Base-by-base conservation (phyloP, 192 early-diverging fungal species). In the Umbelopsis vinacea region DNA sequence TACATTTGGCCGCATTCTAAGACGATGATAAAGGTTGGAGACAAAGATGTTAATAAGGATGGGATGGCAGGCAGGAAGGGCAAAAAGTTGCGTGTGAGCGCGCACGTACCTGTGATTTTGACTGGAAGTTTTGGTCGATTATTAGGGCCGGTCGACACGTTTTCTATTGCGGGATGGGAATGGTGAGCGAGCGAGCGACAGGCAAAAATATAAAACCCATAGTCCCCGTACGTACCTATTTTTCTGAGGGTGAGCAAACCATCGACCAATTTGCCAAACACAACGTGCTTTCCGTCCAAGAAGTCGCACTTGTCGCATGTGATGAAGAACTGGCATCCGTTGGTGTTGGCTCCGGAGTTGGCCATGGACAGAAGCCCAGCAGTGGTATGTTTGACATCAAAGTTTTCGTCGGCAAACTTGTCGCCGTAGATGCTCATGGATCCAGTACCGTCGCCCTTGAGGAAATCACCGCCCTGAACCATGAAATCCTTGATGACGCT, bases 271-370 rank as follows among this genome's bases (percentile, higher is more conserved):
- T 89, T 85, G 21, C 95, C 94, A 87, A 95, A 95, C 3, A 94
- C 93, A 50, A 95, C 94, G 73, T 97, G 94, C 80, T 95, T 95
- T 24, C 89, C 90, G 69, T 97, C 94, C 80, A 97, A 79, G 72
- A 91, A 97, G 38, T 94, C 92, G 69, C 89, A 90, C 69, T 92
- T 92, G 24, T 88, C 91, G 70, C 93, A 94, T 2, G 95, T 97
- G 37, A 97, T 93, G 67, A 97, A 97, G 76, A 97, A 97, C 85
- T 94, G 92, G 71, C 91, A 95, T 68, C 95, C 95, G 67, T 97
- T 97, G 26, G 90, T 90, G 72, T 95, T 89, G 7, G 91, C 86
- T 17, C 95, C 95, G 52, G 85, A 89, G 74, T 95, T 95, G 40
- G 94, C 93, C 95, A 97, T 96, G 0, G 94, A 96, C 63, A 97